Evolutionary conservation across 106 monocot genomes (phyloP).

Genomic region (Dioscorea dumetorum): DNA sequence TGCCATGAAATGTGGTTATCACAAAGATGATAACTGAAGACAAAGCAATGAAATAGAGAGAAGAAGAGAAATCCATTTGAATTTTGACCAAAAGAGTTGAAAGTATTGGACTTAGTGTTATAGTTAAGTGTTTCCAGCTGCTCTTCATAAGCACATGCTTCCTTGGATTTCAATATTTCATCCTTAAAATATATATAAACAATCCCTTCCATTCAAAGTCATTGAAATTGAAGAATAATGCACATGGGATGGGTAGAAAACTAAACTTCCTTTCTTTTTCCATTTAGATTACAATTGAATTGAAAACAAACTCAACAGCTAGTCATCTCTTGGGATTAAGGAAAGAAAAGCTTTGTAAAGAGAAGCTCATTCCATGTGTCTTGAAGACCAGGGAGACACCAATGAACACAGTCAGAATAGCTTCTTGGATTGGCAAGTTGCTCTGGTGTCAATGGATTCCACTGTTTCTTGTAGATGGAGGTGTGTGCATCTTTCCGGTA

Average conservation of each 20-base stretch:
- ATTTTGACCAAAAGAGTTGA: too few species aligned
- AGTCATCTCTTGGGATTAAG: background rate
- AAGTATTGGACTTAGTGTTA: too few species aligned
- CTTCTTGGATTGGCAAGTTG: constrained; percentile 51
- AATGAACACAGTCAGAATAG: constrained; percentile 69
- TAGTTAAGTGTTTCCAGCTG: too few species aligned
- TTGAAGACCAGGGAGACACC: constrained; percentile 75
- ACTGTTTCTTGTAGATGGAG: constrained; percentile 52
- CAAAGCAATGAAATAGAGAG: background rate
- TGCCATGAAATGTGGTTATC: background rate
- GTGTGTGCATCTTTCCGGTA: constrained; percentile 49
- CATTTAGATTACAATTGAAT: too few species aligned
- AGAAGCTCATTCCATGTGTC: constrained; percentile 82
- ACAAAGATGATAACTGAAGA: background rate
- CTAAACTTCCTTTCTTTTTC: too few species aligned
- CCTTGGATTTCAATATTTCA: too few species aligned
- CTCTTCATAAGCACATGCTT: too few species aligned
- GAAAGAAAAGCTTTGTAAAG: constrained; percentile 55
- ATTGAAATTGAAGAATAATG: too few species aligned
- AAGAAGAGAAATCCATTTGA: background rate
- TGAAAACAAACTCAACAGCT: too few species aligned
- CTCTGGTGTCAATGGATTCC: constrained; percentile 46
- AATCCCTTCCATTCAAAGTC: too few species aligned
- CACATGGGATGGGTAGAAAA: too few species aligned
- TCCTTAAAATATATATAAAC: too few species aligned